A percentile compares a stretch with the other conserved stretches of the same genome.
Conservation (phyloP, 495 filamentous ascomycete genomes). For the Sordaria brevicollis region DNA sequence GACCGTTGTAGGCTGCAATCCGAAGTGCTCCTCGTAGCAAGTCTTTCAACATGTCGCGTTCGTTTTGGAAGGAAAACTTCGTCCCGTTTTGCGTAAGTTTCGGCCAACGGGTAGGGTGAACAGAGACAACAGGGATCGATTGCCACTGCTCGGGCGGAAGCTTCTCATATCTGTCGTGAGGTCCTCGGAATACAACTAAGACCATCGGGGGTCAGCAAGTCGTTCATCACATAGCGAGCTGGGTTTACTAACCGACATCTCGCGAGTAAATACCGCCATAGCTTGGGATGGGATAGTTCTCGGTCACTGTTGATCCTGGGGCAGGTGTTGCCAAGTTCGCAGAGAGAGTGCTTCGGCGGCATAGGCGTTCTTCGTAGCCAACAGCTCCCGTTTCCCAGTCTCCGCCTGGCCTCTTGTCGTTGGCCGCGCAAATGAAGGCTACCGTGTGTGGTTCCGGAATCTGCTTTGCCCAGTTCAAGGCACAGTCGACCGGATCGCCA, state of each 20-base stretch:
- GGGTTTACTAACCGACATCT: conserved; percentile 45
- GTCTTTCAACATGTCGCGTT: conserved; percentile 58
- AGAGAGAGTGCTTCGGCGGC: conserved; percentile 60
- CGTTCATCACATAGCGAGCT: conserved; percentile 4
- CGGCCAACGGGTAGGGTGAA: conserved; percentile 57
- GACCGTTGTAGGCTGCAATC: conserved; percentile 51
- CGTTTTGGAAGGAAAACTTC: conserved; percentile 57
- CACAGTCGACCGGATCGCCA: conserved; percentile 60
- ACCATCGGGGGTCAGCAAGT: not conserved
- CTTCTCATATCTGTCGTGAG: conserved; percentile 36
- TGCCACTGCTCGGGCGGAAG: conserved; percentile 35
- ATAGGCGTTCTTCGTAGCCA: conserved; percentile 60
- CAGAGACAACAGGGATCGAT: conserved; percentile 56
- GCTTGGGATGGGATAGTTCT: conserved; percentile 58
- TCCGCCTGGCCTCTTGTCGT: conserved; percentile 63
- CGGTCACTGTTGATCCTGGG: conserved; percentile 22
- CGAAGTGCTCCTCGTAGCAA: conserved; percentile 60
- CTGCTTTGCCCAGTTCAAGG: conserved; percentile 45
- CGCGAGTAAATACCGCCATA: conserved; percentile 58
- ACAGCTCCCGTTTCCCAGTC: conserved; percentile 68
- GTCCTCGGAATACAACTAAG: conserved; percentile 36
- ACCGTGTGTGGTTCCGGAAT: conserved; percentile 29
- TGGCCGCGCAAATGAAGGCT: conserved; percentile 63
- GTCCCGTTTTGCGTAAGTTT: conserved; percentile 55
- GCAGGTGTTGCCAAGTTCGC: conserved; percentile 49